Evolutionary conservation across 148 eudicot species (phyloP).

Genomic region (Talinum fruticosum): DNA sequence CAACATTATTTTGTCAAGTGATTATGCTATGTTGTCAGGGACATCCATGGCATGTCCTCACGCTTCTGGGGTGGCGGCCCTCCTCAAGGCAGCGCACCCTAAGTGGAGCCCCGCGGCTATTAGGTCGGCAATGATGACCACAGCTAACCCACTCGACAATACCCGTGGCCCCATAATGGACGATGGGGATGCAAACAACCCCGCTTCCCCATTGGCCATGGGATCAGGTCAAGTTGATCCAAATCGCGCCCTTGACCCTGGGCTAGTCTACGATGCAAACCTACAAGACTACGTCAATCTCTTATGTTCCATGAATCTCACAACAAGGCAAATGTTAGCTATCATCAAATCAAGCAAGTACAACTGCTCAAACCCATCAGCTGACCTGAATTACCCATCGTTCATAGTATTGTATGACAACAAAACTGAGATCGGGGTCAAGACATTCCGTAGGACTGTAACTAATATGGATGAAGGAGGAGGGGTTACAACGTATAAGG

Average conservation of each 20-base stretch:
- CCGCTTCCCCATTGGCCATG: slow-evolving; percentile 40
- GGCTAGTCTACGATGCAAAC: slow-evolving; percentile 32
- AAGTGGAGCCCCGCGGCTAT: slow-evolving; percentile 38
- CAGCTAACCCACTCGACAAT: slow-evolving; percentile 37
- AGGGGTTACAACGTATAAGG: slow-evolving; percentile 22
- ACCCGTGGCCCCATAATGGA: slow-evolving; percentile 26
- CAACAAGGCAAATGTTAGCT: slow-evolving; percentile 18
- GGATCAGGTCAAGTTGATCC: slow-evolving; percentile 43
- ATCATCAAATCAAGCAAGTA: slow-evolving; percentile 23
- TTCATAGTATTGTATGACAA: slow-evolving; percentile 26
- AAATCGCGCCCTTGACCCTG: slow-evolving; percentile 41
- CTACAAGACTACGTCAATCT: slow-evolving; percentile 33
- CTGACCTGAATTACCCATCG: slow-evolving; percentile 40
- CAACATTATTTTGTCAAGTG: slow-evolving; percentile 26
- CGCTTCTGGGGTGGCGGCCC: slow-evolving; percentile 35
- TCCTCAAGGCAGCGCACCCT: slow-evolving; percentile 37
- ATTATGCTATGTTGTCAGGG: slow-evolving; percentile 30
- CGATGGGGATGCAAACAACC: neutral
- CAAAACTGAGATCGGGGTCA: slow-evolving; percentile 7
- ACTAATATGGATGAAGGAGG: slow-evolving; percentile 20
- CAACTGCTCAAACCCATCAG: slow-evolving; percentile 27
- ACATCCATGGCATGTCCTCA: slow-evolving; percentile 49
- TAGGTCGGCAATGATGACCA: slow-evolving; percentile 43
- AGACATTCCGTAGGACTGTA: slow-evolving; percentile 30
- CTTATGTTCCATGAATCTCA: slow-evolving; percentile 35